Evolutionary conservation across 768 basidiomycete genomes (phyloP), one percentile per base, ranked within the genome.

Genomic region (Tricholoma bakamatsutake): DNA sequence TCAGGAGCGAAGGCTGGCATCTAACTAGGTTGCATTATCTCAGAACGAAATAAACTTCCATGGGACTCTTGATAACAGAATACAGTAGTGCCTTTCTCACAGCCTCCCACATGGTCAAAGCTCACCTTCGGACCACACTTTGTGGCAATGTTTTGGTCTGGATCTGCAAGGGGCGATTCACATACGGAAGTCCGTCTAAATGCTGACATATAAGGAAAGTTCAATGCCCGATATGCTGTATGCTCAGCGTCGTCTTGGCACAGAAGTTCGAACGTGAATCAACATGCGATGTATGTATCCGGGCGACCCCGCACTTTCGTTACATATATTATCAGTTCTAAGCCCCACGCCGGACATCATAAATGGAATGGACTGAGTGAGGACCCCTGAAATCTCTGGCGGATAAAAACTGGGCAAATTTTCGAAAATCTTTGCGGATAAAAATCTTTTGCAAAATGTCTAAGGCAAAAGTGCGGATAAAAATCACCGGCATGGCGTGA

Each of bases 1-100:
- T 28, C 62, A 47, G 64, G 64, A 60, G 61, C 73, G 15, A 81
- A 76, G 67, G 77, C 72, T 54, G 72, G 70, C 34, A 67, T 80
- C 58, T 78, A 66, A 69, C 31, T 34, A 15, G 31, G 21, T 28
- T 21, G 55, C 48, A 54, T 55, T 48, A 47, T 46, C 37, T 50
- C 51, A 49, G 54, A 50, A 46, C 33, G 21, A 48, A 27, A 34
- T 53, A 31, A 7, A 42, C 40, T 53, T 53, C 40, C 48, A 57
- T 61, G 54, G 30, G 51, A 54, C 50, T 55, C 21, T 31, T 49
- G 50, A 49, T 31, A 24, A 47, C 13, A 24, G 45, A 48, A 35
- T 43, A 45, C 33, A 37, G 42, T 55, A 37, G 61, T 47, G 60
- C 59, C 39, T 55, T 62, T 66, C 61, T 60, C 63, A 62, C 59